Evolutionary conservation across 345 rosid genomes (phyloP).

Genomic region (Salix viminalis): DNA sequence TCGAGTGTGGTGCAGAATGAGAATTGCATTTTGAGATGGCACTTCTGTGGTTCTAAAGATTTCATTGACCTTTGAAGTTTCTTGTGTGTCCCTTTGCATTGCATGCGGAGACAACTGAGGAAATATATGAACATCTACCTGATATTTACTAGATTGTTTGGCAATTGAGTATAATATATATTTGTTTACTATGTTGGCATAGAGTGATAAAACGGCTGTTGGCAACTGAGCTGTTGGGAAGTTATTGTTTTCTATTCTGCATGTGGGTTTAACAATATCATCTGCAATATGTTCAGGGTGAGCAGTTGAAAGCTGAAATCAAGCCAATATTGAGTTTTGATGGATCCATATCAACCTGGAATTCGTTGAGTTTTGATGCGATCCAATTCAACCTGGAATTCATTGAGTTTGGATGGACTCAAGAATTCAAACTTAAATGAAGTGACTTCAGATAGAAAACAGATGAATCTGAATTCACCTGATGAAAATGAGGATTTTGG

Average conservation of each 20-base stretch:
- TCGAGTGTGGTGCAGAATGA: constrained; percentile 26
- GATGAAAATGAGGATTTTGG: constrained; percentile 18
- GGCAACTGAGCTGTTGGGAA: neutral
- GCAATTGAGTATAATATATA: neutral
- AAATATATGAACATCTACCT: neutral
- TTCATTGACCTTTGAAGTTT: neutral
- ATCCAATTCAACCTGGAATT: constrained; percentile 6
- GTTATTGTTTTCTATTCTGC: neutral
- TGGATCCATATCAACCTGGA: constrained; percentile 6
- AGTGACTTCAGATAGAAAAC: constrained; percentile 4
- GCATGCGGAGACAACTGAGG: neutral
- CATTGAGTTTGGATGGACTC: neutral
- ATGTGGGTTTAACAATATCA: neutral
- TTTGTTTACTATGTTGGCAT: neutral
- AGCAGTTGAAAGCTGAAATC: constrained; percentile 6
- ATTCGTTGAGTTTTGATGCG: constrained; percentile 1
- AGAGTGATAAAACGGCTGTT: neutral
- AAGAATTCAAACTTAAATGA: neutral
- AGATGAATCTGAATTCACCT: neutral
- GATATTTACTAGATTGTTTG: neutral
- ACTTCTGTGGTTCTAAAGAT: neutral
- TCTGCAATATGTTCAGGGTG: constrained; percentile 5
- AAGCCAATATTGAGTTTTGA: neutral
- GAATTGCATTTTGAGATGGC: constrained; percentile 1
- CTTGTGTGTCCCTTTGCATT: neutral